Evolutionary conservation across 768 basidiomycete genomes (phyloP).

Genomic region (Amanita muscaria): DNA sequence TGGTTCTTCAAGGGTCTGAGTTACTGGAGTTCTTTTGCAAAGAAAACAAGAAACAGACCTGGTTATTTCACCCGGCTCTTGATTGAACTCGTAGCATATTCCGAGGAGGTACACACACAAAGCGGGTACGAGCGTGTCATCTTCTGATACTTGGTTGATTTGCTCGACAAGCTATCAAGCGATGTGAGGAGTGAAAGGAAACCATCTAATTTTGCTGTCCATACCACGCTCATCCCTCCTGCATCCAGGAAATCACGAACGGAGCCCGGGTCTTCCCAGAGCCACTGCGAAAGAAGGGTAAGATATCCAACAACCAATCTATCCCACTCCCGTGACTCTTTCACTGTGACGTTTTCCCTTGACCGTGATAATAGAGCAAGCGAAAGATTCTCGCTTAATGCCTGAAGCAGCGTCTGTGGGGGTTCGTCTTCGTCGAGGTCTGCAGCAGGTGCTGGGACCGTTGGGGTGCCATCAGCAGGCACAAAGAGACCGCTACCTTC

Average conservation of each 20-base stretch:
- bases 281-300: conserved; percentile 79
- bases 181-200: neutral
- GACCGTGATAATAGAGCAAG: conserved; percentile 74
- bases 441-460: conserved; percentile 22
- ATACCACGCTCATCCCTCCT: conserved; percentile 82
- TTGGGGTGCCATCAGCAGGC: conserved; percentile 56
- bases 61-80: conserved; percentile 93
- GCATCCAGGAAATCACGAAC: conserved; percentile 87
- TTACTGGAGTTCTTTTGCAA: conserved; percentile 1
- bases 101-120: conserved; percentile 89
- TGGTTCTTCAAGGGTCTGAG: conserved; percentile 39
- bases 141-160: conserved; percentile 82
- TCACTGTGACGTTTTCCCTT: conserved; percentile 54
- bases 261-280: conserved; percentile 90
- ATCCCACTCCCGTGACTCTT: conserved; percentile 84
- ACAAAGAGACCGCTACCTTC: conserved; percentile 55
- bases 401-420: conserved; percentile 68
- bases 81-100: conserved; percentile 92
- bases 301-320: conserved; percentile 82
- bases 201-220: conserved; percentile 21
- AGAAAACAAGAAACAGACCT: conserved; percentile 47
- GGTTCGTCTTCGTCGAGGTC: conserved; percentile 49
- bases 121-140: conserved; percentile 81
- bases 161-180: conserved; percentile 80
- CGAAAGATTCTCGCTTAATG: conserved; percentile 86